phyloP scores from a whole-genome alignment of 495 filamentous ascomycete species.

The Penicillium roqueforti region DNA sequence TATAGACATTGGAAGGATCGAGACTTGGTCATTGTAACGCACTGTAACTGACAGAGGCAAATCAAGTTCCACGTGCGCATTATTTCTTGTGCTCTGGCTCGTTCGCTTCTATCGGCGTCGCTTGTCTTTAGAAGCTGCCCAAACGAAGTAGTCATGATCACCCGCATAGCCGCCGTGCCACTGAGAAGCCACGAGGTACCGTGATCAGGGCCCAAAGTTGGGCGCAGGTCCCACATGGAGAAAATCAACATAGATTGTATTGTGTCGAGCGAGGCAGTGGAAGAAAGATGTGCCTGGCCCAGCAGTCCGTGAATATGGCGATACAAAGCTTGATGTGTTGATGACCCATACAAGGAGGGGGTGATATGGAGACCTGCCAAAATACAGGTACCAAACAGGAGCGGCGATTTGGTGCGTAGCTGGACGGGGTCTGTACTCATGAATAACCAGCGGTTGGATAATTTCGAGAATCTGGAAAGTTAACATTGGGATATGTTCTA shows the following conservation, averaged over 20 bases:
- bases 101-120: background rate
- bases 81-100: background rate
- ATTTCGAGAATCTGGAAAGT: constrained; percentile 12
- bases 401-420: constrained; percentile 9
- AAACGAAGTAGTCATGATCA: background rate
- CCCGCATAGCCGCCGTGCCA: background rate
- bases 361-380: background rate
- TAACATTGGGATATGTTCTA: background rate
- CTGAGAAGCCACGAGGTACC: background rate
- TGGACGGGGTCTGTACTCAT: constrained; percentile 12
- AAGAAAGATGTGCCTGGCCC: background rate
- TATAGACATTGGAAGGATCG: background rate
- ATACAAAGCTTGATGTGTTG: background rate
- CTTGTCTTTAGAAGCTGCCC: background rate
- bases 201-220: background rate
- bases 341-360: background rate
- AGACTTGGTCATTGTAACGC: background rate
- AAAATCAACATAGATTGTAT: background rate
- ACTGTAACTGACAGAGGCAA: background rate
- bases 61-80: background rate
- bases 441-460: constrained; percentile 22
- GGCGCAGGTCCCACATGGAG: background rate
- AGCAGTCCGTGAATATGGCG: background rate
- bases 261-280: background rate
- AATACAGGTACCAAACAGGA: background rate